Evolutionary conservation across 1,139 yeast species (phyloP), one percentile per base, ranked within the genome.

Genomic region (Arxiozyma bovina): DNA sequence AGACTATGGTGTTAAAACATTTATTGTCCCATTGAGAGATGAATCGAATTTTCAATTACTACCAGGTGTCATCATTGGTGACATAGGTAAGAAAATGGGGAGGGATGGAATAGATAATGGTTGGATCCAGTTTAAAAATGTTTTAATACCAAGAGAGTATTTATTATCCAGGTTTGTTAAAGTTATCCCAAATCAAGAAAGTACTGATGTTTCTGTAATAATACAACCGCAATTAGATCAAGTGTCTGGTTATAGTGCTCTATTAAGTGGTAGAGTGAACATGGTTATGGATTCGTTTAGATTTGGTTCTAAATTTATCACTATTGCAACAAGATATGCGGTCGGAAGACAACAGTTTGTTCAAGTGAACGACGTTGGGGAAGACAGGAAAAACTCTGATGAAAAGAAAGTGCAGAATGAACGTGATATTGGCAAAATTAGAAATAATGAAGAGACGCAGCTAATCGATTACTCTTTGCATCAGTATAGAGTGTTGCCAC

Each of bases 1-100:
- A 70, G 96, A 90, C 70, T 84, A 87, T 67, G 96, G 96, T 54
- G 96, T 89, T 61, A 88, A 88, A 74, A 85, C 90, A 23, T 88
- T 90, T 73, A 87, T 90, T 27, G 96, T 89, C 34, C 97, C 96
- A 52, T 76, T 90, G 64, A 79, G 97, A 71, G 93, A 88, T 69
- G 70, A 80, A 4, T 74, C 79, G 58, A 71, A 72, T 53, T 93
- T 87, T 70, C 77, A 82, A 56, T 75, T 90, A 63, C 72, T 77
- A 63, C 89, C 95, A 20, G 96, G 96, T 63, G 76, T 90, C 57
- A 74, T 89, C 45, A 78, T 88, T 58, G 96, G 96, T 61, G 97
- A 90, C 70, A 87, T 90, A 69, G 97, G 97, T 59, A 82, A 88
- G 60, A 90, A 90, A 73, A 89, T 89, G 96, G 96, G 96, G 55